These are phyloP conservation scores for Zygosaccharomyces bisporus DNA, from an alignment of 805 yeast genomes.

Conservation along the genomic window DNA sequence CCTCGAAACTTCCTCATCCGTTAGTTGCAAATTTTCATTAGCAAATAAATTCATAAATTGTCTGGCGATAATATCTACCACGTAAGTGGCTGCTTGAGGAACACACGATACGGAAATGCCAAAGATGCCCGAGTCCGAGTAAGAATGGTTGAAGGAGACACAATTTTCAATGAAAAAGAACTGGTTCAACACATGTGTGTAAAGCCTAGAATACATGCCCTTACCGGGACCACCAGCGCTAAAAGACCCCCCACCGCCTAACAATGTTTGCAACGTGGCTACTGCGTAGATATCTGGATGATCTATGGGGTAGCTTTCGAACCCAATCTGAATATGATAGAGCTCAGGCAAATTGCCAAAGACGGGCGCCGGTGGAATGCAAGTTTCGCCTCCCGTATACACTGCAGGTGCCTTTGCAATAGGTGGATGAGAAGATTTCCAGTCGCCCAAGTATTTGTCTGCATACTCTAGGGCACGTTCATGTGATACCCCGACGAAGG, in stretches of 20 bases:
- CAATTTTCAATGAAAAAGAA: slow-evolving; percentile 90
- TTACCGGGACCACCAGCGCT: slow-evolving; percentile 99
- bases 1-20: slow-evolving; percentile 70
- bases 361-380: slow-evolving; percentile 52
- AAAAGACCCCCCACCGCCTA: slow-evolving; percentile 97
- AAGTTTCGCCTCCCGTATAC: slow-evolving; percentile 58
- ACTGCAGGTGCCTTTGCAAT: slow-evolving; percentile 39
- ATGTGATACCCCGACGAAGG: slow-evolving; percentile 81
- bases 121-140: slow-evolving; percentile 84
- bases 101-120: slow-evolving; percentile 83
- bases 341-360: slow-evolving; percentile 70
- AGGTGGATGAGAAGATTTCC: slow-evolving; percentile 39
- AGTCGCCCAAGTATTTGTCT: slow-evolving; percentile 58
- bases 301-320: slow-evolving; percentile 79
- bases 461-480: slow-evolving; percentile 63
- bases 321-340: slow-evolving; percentile 80
- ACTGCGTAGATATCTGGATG: slow-evolving; percentile 86
- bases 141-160: slow-evolving; percentile 82
- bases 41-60: slow-evolving; percentile 53
- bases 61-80: slow-evolving; percentile 72
- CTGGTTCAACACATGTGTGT: slow-evolving; percentile 85
- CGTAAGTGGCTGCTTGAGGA: slow-evolving; percentile 80
- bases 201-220: slow-evolving; percentile 94
- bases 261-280: slow-evolving; percentile 81
- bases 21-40: slow-evolving; percentile 57